These are phyloP conservation scores for Scytalidium sp. DNA, from an alignment of 2,329 filamentous ascomycete species.

Conservation along the genomic window DNA sequence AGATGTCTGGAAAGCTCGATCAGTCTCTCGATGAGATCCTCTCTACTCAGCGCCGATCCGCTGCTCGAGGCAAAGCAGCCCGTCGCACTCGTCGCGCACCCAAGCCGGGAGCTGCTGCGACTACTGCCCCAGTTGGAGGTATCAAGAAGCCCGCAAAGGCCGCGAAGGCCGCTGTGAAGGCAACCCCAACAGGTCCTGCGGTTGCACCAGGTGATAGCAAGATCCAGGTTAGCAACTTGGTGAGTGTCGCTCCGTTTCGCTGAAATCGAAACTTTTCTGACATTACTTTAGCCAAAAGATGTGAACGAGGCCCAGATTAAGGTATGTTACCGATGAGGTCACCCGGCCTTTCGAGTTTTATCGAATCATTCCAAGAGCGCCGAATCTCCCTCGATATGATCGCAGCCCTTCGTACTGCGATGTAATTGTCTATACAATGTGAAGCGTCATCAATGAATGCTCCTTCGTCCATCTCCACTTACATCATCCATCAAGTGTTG, in stretches of 20 bases:
- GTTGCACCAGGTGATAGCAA: conserved; percentile 75
- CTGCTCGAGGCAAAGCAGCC: conserved; percentile 23
- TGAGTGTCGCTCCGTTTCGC: conserved; percentile 47
- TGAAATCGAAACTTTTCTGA: background rate
- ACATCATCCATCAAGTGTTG: conserved; percentile 27
- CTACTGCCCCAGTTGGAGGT: conserved; percentile 75
- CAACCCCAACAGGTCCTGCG: conserved; percentile 62
- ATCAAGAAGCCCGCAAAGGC: conserved; percentile 72
- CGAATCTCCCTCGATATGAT: conserved; percentile 23
- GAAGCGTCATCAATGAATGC: conserved; percentile 26
- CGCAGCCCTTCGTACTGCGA: conserved; percentile 14
- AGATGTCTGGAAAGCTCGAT: conserved; percentile 93
- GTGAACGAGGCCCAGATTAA: conserved; percentile 97
- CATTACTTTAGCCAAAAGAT: conserved; percentile 73
- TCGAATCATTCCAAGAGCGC: conserved; percentile 56
- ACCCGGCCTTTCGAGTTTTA: conserved; percentile 66
- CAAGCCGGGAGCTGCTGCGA: conserved; percentile 40
- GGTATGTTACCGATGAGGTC: conserved; percentile 97
- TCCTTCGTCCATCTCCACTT: conserved; percentile 36
- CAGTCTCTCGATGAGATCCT: conserved; percentile 97
- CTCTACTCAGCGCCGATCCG: conserved; percentile 57
- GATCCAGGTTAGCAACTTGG: conserved; percentile 97
- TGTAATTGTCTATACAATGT: conserved; percentile 13
- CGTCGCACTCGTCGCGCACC: conserved; percentile 47
- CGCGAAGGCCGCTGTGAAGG: conserved; percentile 57